Percentiles rank a stretch among this genome's conserved stretches.
These are phyloP conservation scores for Cutaneotrichosporon dermatis DNA, from an alignment of 1,284 basidiomycete species.

Conservation along the genomic window DNA sequence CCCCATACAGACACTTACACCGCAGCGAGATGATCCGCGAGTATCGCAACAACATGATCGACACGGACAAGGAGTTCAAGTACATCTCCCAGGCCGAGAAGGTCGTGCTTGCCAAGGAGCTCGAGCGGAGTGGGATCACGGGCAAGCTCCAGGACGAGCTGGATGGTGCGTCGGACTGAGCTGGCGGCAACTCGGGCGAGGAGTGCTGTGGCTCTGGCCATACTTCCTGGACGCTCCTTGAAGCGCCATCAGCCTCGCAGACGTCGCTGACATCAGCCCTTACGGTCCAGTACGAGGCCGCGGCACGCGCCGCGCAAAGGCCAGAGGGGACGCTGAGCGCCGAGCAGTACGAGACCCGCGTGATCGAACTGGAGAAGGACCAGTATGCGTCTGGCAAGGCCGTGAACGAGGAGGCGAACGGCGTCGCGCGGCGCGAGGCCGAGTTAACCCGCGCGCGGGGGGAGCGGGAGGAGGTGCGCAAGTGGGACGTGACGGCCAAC, in stretches of 20 bases:
- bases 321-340: conserved; percentile 33
- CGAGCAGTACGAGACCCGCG: conserved; percentile 34
- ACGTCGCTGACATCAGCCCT: neutral
- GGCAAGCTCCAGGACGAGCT: conserved; percentile 29
- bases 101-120: conserved; percentile 33
- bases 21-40: conserved; percentile 19
- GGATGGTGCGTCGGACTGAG: conserved; percentile 21
- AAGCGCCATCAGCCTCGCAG: no score
- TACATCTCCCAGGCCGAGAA: conserved; percentile 30
- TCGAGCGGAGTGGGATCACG: conserved; percentile 23
- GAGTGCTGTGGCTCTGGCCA: no score
- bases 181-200: no score
- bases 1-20: neutral
- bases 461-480: conserved; percentile 35
- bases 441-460: conserved; percentile 33
- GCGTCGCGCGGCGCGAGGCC: conserved; percentile 33
- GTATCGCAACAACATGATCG: conserved; percentile 22
- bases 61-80: conserved; percentile 21
- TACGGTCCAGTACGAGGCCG: conserved; percentile 10
- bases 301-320: conserved; percentile 34
- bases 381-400: conserved; percentile 35
- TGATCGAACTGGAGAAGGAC: conserved; percentile 35
- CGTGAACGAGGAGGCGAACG: conserved; percentile 39
- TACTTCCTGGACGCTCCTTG: no score
- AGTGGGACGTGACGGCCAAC: conserved; percentile 28